phyloP scores from a whole-genome alignment of 139 green algal genomes.

The Tetratostichococcus sp. region DNA sequence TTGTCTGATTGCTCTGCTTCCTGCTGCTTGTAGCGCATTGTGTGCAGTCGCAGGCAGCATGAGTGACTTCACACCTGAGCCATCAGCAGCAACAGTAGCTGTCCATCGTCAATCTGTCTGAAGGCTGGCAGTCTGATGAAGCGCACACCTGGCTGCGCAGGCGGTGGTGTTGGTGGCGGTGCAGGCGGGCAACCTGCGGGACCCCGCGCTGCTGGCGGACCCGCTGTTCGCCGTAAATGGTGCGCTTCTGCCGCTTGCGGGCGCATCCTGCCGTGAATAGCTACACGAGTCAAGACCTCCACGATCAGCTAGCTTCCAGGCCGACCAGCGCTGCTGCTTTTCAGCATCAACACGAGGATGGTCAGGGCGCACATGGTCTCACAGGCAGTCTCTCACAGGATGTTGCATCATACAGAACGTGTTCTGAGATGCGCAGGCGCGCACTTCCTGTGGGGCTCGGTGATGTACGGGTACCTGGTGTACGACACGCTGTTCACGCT shows the following conservation, averaged over 20 bases:
- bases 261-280: too few species aligned
- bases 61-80: background rate
- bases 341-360: too few species aligned
- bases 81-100: too few species aligned
- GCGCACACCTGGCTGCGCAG: too few species aligned
- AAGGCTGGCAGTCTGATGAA: too few species aligned
- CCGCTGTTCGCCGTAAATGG: constrained; percentile 18
- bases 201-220: constrained; percentile 19
- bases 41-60: background rate
- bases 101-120: too few species aligned
- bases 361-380: background rate
- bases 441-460: constrained; percentile 18
- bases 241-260: background rate
- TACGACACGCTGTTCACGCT: constrained; percentile 34
- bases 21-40: background rate
- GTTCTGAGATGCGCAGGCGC: constrained; percentile 1
- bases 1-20: too few species aligned
- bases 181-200: constrained; percentile 21
- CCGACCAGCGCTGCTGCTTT: too few species aligned
- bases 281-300: too few species aligned
- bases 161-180: constrained; percentile 15
- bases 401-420: too few species aligned
- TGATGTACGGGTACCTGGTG: constrained; percentile 26
- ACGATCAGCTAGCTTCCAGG: too few species aligned
- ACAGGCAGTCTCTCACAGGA: background rate